These are phyloP conservation scores for Phytomonas sp. DNA, from an alignment of 208 protist genomes.

Conservation along the genomic window DNA sequence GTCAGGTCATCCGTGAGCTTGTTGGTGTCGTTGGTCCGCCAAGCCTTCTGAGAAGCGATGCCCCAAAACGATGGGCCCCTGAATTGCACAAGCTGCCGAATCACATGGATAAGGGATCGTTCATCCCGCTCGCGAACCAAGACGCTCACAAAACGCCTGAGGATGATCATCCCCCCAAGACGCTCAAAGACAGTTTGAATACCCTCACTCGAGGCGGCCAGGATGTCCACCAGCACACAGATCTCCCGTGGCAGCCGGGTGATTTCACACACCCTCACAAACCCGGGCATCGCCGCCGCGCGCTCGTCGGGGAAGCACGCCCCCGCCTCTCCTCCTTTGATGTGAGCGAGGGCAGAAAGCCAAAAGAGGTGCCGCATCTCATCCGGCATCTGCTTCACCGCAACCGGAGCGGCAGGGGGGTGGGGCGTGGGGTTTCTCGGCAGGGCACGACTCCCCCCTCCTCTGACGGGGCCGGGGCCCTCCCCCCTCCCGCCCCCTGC, in stretches of 20 bases:
- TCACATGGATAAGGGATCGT: conserved; percentile 34
- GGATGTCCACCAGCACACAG: conserved; percentile 39
- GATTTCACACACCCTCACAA: conserved; percentile 70
- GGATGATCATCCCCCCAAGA: conserved; percentile 48
- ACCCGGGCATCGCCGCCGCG: conserved; percentile 30
- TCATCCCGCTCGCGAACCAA: conserved; percentile 25
- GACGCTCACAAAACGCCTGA: conserved; percentile 51
- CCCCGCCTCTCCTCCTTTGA: conserved; percentile 36
- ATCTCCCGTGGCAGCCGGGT: conserved; percentile 50
- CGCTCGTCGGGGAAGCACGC: conserved; percentile 59
- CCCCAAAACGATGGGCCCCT: conserved; percentile 34
- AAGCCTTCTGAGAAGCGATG: conserved; percentile 47
- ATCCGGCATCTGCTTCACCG: conserved; percentile 39
- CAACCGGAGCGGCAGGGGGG: conserved; percentile 16
- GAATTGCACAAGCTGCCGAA: conserved; percentile 49
- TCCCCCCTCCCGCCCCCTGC: conserved; percentile 9
- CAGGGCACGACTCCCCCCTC: background rate
- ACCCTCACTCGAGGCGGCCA: conserved; percentile 38
- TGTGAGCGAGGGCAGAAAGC: conserved; percentile 50
- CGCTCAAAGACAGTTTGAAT: conserved; percentile 62
- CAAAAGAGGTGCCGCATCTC: conserved; percentile 69
- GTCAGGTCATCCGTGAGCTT: conserved; percentile 35
- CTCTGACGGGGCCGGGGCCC: conserved; percentile 6
- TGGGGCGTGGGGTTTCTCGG: background rate
- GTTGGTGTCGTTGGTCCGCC: conserved; percentile 43